Percentiles rank a stretch among this genome's conserved stretches.
phyloP scores from a whole-genome alignment of 2,329 filamentous ascomycete genomes.

The Cryphonectria radicalis region DNA sequence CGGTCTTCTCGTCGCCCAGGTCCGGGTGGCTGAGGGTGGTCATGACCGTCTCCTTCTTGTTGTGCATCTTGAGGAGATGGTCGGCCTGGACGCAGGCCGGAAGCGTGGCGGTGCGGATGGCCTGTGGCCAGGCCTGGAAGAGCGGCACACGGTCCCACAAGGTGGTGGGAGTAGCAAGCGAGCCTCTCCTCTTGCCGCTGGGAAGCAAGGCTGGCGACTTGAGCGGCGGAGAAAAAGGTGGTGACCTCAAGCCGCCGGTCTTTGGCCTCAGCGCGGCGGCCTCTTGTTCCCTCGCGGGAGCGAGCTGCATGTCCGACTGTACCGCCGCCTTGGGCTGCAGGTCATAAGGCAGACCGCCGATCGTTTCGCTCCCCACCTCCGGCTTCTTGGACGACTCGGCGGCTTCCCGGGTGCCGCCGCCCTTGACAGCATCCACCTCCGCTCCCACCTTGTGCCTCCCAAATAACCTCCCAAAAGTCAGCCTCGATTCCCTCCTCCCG shows the following conservation, averaged over 20 bases:
- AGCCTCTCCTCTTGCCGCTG: conserved; percentile 35
- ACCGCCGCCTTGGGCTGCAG: conserved; percentile 18
- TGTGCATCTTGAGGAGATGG: conserved; percentile 65
- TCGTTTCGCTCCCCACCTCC: conserved; percentile 12
- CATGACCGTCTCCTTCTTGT: conserved; percentile 48
- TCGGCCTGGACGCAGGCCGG: conserved; percentile 72
- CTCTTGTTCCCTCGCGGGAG: conserved; percentile 13
- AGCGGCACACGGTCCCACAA: conserved; percentile 74
- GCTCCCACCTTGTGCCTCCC: conserved; percentile 47
- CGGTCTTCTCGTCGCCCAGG: conserved; percentile 23
- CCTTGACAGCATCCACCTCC: conserved; percentile 38
- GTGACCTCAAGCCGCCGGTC: conserved; percentile 21
- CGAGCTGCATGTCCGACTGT: conserved; percentile 25
- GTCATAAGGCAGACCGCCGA: conserved; percentile 21
- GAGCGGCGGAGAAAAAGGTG: conserved; percentile 28
- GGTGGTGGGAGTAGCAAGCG: conserved; percentile 36
- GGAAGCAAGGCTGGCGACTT: conserved; percentile 27
- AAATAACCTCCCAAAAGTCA: conserved; percentile 58
- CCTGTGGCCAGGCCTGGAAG: conserved; percentile 86
- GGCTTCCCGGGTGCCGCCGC: conserved; percentile 6
- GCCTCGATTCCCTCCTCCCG: conserved; percentile 54
- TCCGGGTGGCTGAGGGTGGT: conserved; percentile 23
- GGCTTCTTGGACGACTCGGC: conserved; percentile 13
- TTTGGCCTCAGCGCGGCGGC: conserved; percentile 10
- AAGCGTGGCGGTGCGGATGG: conserved; percentile 74